These are phyloP conservation scores for Tricholoma hemisulphureum DNA, from an alignment of 768 basidiomycete genomes.

Conservation along the genomic window DNA sequence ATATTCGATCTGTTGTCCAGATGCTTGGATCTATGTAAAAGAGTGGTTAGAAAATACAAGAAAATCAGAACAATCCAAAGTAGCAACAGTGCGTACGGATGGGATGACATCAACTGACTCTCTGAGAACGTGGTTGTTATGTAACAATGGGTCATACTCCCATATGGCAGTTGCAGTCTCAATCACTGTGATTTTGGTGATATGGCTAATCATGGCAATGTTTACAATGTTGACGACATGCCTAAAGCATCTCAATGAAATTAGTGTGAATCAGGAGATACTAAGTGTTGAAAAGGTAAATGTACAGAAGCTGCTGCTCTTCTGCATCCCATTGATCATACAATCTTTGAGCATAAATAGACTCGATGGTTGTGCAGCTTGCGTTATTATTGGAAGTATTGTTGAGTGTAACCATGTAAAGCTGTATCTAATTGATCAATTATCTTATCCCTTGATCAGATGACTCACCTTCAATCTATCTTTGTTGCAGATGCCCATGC, in stretches of 20 bases:
- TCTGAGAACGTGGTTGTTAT: too few species aligned
- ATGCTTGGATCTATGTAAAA: slow-evolving; percentile 20
- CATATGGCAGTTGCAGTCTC: slow-evolving; percentile 29
- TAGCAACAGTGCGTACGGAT: too few species aligned
- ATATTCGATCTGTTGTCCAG: slow-evolving; percentile 20
- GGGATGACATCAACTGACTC: too few species aligned
- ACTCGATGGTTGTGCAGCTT: slow-evolving; percentile 14
- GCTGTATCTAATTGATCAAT: neutral
- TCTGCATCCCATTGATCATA: slow-evolving; percentile 13
- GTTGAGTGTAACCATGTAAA: slow-evolving; percentile 15
- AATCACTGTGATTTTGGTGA: slow-evolving; percentile 24
- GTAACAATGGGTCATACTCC: slow-evolving; percentile 34
- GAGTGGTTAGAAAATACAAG: too few species aligned
- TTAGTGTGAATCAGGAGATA: neutral
- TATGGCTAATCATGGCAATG: slow-evolving; percentile 26
- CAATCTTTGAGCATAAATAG: slow-evolving; percentile 6
- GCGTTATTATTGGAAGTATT: slow-evolving; percentile 26
- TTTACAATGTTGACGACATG: slow-evolving; percentile 18
- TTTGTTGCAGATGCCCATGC: neutral
- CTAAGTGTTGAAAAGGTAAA: slow-evolving; percentile 4
- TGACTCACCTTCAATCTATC: neutral
- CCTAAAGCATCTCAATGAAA: slow-evolving; percentile 21
- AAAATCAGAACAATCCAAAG: too few species aligned
- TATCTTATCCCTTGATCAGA: slow-evolving; percentile 1
- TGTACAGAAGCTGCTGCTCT: slow-evolving; percentile 19